Base-by-base conservation (phyloP, 106 monocot species). In the Iris macrosiphon region DNA sequence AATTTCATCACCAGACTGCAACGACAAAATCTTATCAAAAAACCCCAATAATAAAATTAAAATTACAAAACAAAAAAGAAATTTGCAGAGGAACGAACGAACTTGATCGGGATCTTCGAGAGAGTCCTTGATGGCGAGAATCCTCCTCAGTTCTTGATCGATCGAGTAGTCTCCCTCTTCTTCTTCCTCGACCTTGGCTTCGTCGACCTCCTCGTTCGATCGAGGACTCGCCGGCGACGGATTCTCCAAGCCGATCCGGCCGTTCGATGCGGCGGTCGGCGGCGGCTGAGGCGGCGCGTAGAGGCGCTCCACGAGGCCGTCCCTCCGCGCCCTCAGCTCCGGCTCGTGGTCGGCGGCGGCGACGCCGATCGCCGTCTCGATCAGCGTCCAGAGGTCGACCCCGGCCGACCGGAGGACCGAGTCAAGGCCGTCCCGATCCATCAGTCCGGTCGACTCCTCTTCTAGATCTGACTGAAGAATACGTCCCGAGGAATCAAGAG, bases 51-150 rank as follows among this genome's bases (percentile, higher is more conserved):
- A 19, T 5, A 16, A 3, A 23, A 23, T 1, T 27, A 6, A 24
- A 43, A 26, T 49, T 23, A 2, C 6, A 14, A 25, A n/a, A 3
- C 3, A 3, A 16, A 50, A 6, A 1, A 16, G 59, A 44, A 33
- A 59, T 29, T n/a, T n/a, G n/a, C 31, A 38, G 3, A 4, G 13
- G 6, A 14, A 46, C 0, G 12, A 31, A 9, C 39, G 29, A 26
- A 84, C 87, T 74, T 87, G 81, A 61, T 81, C 78, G 24, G 56
- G 74, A 64, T 81, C 78, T 8, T 87, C 74, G 31, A 87, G 51
- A 7, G 21, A 57, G 19, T 81, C 78, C 34, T 75, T 87, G 63
- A 87, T 81, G 10, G 73, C 67, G 19, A 78, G 67, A 40, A 87
- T 67, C 60, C 64, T 80, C 43, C 24, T 80, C 71, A 76, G 34